phyloP scores from a whole-genome alignment of 2,329 filamentous ascomycete genomes.

The Fusarium continuum region DNA sequence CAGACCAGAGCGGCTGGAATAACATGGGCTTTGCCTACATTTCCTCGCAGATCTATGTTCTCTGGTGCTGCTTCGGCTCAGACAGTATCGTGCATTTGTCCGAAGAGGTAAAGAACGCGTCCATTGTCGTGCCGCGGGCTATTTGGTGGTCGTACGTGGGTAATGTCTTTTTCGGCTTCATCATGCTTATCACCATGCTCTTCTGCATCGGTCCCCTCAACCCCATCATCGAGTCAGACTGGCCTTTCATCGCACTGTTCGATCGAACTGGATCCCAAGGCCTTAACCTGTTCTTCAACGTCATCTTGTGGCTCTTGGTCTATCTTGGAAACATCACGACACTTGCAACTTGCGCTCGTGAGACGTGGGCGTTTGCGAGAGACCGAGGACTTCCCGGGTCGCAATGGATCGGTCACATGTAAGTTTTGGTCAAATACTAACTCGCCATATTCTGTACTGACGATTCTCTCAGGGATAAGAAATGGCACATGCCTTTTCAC shows the following conservation, averaged over 20 bases:
- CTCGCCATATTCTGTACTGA: fast-evolving
- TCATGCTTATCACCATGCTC: constrained; percentile 29
- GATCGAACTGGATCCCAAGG: constrained; percentile 14
- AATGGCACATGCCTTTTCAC: constrained; percentile 27
- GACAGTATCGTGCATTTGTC: constrained; percentile 24
- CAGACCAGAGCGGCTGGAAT: constrained; percentile 22
- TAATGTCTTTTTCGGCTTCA: constrained; percentile 16
- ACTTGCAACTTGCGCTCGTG: constrained; percentile 23
- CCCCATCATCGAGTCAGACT: constrained; percentile 3
- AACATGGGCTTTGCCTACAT: constrained; percentile 30
- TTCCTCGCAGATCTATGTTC: constrained; percentile 18
- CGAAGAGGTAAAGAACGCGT: constrained; percentile 21
- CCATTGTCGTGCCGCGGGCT: background rate
- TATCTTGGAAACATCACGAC: constrained; percentile 24
- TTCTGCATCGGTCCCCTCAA: constrained; percentile 26
- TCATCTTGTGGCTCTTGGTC: constrained; percentile 18
- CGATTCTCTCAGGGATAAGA: background rate
- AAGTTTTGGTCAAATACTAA: fast-evolving
- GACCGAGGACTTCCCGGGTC: constrained; percentile 20
- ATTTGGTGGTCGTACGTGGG: constrained; percentile 26
- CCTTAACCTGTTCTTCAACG: constrained; percentile 19
- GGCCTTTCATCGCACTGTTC: constrained; percentile 17
- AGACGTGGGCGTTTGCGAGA: constrained; percentile 22
- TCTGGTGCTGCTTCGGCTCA: constrained; percentile 28
- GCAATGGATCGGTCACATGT: constrained; percentile 22